Conservation (phyloP, 2,329 filamentous ascomycete species). For the Diplodia seriata region DNA sequence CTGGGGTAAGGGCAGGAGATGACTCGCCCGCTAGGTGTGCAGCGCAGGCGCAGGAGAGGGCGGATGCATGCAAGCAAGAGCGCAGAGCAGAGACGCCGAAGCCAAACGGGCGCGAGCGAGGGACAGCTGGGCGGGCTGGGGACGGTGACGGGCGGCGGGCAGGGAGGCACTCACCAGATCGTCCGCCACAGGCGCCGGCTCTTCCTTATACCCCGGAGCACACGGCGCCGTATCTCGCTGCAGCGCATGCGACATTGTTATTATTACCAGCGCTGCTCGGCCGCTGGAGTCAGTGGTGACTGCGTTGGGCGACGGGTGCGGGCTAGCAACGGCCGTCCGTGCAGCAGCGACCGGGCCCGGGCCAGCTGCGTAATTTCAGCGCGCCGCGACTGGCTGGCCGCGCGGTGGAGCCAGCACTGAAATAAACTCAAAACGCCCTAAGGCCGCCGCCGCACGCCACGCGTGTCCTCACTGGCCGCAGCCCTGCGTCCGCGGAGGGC, state of each 20-base stretch:
- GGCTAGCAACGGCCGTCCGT: slow-evolving; percentile 42
- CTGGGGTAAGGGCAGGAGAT: slow-evolving; percentile 48
- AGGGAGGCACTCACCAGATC: slow-evolving; percentile 52
- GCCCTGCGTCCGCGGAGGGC: slow-evolving; percentile 26
- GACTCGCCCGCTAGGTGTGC: slow-evolving; percentile 38
- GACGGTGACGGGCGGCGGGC: slow-evolving; percentile 34
- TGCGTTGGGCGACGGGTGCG: slow-evolving; percentile 40
- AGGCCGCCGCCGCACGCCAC: slow-evolving; percentile 34
- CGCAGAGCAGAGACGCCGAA: slow-evolving; percentile 37
- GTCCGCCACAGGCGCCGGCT: slow-evolving; percentile 53
- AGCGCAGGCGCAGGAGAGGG: slow-evolving; percentile 44
- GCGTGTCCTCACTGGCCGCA: slow-evolving; percentile 22
- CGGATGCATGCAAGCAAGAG: slow-evolving; percentile 42
- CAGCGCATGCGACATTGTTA: slow-evolving; percentile 47
- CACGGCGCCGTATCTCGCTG: slow-evolving; percentile 40
- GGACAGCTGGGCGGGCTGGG: slow-evolving; percentile 35
- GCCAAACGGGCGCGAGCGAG: slow-evolving; percentile 44
- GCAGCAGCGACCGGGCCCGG: slow-evolving; percentile 30
- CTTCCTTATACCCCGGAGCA: slow-evolving; percentile 54
- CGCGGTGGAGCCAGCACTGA: slow-evolving; percentile 31
- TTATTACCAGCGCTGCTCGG: slow-evolving; percentile 43
- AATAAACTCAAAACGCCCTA: slow-evolving; percentile 37
- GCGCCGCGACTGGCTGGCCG: slow-evolving; percentile 25
- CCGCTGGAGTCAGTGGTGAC: slow-evolving; percentile 32
- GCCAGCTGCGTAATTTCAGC: slow-evolving; percentile 29